phyloP scores from a whole-genome alignment of 2,329 filamentous ascomycete genomes.

The Lasiodiplodia hormozganensis region DNA sequence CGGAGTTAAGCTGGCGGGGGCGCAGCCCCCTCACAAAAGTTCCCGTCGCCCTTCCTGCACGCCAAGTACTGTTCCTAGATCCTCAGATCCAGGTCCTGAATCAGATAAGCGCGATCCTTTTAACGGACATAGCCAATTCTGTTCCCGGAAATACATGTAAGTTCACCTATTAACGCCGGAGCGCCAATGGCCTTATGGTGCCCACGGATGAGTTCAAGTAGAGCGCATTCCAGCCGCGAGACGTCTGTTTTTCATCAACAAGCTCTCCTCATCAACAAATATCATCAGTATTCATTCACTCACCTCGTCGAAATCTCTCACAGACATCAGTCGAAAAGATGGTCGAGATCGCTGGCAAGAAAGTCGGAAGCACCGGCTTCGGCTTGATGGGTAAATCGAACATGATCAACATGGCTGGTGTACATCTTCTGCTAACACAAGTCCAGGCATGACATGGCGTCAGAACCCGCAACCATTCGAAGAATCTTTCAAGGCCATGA shows the following conservation, averaged over 20 bases:
- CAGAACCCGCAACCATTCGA: constrained; percentile 44
- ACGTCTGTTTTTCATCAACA: neutral
- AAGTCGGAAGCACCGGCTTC: constrained; percentile 52
- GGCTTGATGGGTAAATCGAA: constrained; percentile 54
- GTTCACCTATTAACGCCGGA: constrained; percentile 1
- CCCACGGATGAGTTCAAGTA: neutral
- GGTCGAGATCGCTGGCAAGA: constrained; percentile 45
- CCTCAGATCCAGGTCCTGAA: neutral
- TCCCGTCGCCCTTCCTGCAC: neutral
- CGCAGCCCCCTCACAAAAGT: neutral
- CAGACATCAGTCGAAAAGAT: constrained; percentile 34
- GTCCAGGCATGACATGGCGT: constrained; percentile 55
- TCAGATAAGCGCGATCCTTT: neutral
- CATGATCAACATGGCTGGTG: neutral
- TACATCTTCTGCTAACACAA: neutral
- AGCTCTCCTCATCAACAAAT: neutral
- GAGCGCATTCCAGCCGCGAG: neutral
- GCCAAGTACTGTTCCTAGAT: neutral
- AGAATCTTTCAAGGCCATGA: constrained; percentile 55
- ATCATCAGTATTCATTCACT: neutral
- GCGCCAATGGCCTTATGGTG: neutral
- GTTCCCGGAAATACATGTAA: constrained; percentile 2
- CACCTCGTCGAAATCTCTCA: neutral
- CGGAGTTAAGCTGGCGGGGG: constrained; percentile 6
- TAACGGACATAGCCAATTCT: neutral